Conservation (phyloP, 2,329 filamentous ascomycete genomes). For the Aspergillus niger region DNA sequence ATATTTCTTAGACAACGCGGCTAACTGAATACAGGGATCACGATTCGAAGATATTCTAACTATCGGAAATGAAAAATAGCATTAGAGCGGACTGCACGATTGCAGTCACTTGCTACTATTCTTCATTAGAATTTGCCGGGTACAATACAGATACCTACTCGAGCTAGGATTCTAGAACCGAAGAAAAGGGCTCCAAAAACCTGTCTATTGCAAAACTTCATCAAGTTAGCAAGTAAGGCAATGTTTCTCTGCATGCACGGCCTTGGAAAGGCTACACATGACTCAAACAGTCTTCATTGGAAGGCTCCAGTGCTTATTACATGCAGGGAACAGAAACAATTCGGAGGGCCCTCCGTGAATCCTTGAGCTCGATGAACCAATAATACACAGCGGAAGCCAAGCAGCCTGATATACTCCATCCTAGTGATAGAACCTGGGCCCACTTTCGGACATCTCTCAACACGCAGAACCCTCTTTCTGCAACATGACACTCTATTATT, state of each 20-base stretch:
- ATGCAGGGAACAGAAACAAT: constrained; percentile 7
- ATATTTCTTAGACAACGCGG: neutral
- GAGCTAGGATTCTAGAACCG: neutral
- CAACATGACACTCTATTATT: neutral
- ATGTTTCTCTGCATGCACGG: neutral
- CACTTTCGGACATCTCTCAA: neutral
- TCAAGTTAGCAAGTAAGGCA: neutral
- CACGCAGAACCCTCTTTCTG: constrained; percentile 1
- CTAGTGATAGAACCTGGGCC: constrained; percentile 3
- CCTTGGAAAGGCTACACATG: no score
- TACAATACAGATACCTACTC: neutral
- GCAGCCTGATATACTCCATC: neutral
- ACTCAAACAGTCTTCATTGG: neutral
- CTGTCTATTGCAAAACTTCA: neutral
- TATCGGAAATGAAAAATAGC: neutral
- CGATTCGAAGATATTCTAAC: neutral
- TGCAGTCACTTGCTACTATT: neutral
- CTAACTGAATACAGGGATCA: neutral
- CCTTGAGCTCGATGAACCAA: constrained; percentile 8
- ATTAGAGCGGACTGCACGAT: no score
- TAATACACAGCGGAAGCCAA: neutral
- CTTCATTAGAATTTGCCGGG: neutral
- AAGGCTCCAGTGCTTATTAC: neutral
- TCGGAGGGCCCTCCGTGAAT: constrained; percentile 22
- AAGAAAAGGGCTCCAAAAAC: neutral